Evolutionary conservation across 1,284 basidiomycete species (phyloP).

Genomic region (Ganoderma meredithae): DNA sequence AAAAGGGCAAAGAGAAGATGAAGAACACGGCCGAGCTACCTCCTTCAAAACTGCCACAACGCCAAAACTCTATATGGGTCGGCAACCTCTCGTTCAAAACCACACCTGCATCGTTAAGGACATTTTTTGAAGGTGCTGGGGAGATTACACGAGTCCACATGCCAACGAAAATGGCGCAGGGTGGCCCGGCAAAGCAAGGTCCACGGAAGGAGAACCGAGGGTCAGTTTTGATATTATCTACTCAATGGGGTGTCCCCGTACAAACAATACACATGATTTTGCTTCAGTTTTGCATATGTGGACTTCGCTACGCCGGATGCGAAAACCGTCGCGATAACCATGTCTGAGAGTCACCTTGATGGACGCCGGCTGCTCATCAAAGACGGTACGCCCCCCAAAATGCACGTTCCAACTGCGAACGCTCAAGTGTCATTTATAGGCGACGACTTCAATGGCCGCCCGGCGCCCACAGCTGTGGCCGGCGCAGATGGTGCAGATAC

Average conservation of each 20-base stretch:
- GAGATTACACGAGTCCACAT: constrained; percentile 80
- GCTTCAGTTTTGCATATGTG: constrained; percentile 90
- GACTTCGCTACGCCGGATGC: constrained; percentile 87
- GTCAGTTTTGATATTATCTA: constrained; percentile 48
- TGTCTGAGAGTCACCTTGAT: constrained; percentile 85
- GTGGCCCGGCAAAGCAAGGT: constrained; percentile 41
- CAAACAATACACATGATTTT: constrained; percentile 24
- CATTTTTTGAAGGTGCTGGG: constrained; percentile 77
- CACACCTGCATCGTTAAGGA: constrained; percentile 70
- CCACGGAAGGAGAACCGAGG: constrained; percentile 70
- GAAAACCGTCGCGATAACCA: constrained; percentile 77
- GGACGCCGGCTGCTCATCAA: constrained; percentile 94
- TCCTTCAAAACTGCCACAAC: constrained; percentile 48
- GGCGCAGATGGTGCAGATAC: constrained; percentile 38
- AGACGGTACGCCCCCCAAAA: constrained; percentile 66
- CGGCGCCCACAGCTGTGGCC: constrained; percentile 47
- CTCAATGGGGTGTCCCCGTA: constrained; percentile 2
- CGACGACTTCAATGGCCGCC: constrained; percentile 75
- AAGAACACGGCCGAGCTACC: constrained; percentile 39
- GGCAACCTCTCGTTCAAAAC: constrained; percentile 96
- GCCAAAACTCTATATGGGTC: constrained; percentile 92
- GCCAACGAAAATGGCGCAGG: constrained; percentile 62
- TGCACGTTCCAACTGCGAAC: too few relatives aligned
- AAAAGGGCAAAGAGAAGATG: constrained; percentile 52
- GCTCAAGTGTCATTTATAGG: constrained; percentile 51